These are phyloP conservation scores for Claviceps spartinae DNA, from an alignment of 2,329 filamentous ascomycete species.

Conservation along the genomic window DNA sequence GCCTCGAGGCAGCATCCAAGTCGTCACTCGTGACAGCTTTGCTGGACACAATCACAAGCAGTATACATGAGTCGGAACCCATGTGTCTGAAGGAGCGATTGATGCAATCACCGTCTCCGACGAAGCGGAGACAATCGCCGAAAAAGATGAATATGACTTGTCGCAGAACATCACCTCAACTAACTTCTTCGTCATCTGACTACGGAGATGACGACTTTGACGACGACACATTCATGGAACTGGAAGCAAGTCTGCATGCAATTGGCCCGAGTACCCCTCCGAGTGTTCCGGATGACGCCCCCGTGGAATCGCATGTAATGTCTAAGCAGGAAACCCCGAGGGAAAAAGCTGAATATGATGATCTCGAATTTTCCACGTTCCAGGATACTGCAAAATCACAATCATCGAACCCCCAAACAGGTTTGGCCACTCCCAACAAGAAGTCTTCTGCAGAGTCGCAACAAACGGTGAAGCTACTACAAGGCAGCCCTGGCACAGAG, in stretches of 20 bases:
- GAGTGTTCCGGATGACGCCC: slow-evolving; percentile 19
- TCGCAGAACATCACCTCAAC: slow-evolving; percentile 6
- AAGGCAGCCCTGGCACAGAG: slow-evolving; percentile 16
- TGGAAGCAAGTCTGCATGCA: slow-evolving; percentile 31
- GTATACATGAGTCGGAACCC: slow-evolving; percentile 31
- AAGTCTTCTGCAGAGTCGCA: slow-evolving; percentile 4
- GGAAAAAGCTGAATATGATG: slow-evolving; percentile 41
- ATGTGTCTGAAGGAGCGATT: slow-evolving; percentile 17
- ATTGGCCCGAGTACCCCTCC: slow-evolving; percentile 5
- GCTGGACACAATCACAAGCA: slow-evolving; percentile 49
- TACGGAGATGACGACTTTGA: slow-evolving; percentile 46
- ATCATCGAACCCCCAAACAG: slow-evolving; percentile 2
- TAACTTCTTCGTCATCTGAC: slow-evolving; percentile 24
- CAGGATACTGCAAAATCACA: slow-evolving; percentile 24
- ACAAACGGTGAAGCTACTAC: not conserved
- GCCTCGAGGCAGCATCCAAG: slow-evolving; percentile 37
- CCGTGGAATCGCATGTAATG: not conserved
- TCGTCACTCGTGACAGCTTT: slow-evolving; percentile 47
- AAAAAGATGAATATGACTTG: slow-evolving; percentile 13
- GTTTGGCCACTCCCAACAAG: slow-evolving; percentile 5
- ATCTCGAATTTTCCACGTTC: slow-evolving; percentile 49
- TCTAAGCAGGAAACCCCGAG: not conserved
- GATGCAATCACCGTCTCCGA: slow-evolving; percentile 30
- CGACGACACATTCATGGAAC: slow-evolving; percentile 42
- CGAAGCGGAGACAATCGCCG: slow-evolving; percentile 20